Evolutionary conservation across 2,329 filamentous ascomycete genomes (phyloP).

Genomic region (Talaromyces piceae): DNA sequence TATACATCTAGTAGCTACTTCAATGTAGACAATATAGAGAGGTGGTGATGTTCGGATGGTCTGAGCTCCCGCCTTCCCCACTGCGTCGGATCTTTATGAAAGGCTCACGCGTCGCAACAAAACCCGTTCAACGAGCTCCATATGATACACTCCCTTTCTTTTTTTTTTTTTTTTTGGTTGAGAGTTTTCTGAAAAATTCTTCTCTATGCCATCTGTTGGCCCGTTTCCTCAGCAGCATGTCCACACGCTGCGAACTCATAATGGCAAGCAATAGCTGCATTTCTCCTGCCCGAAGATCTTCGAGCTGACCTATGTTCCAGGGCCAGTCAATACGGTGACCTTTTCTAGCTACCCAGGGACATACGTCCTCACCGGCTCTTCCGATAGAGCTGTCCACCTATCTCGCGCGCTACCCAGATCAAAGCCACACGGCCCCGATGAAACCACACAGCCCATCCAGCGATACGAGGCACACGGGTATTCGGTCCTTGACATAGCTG

Average conservation of each 20-base stretch:
- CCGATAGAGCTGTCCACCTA: constrained; percentile 77
- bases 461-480: constrained; percentile 87
- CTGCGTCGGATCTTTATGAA: not conserved
- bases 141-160: not conserved
- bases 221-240: constrained; percentile 32
- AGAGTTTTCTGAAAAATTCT: not conserved
- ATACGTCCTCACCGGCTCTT: constrained; percentile 76
- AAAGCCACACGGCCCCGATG: constrained; percentile 20
- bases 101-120: not conserved
- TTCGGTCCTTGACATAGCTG: constrained; percentile 73
- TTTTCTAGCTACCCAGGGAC: constrained; percentile 67
- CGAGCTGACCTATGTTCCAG: constrained; percentile 31
- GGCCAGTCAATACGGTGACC: constrained; percentile 62
- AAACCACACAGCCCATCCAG: constrained; percentile 60
- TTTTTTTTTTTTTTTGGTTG: not conserved
- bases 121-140: not conserved
- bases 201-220: constrained; percentile 22
- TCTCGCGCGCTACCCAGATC: constrained; percentile 56
- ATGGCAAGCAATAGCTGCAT: constrained; percentile 23
- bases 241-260: constrained; percentile 40
- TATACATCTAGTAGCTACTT: too few species aligned
- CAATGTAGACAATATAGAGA: too few species aligned
- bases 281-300: not conserved
- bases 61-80: constrained; percentile 4
- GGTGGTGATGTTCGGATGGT: not conserved